Base-by-base conservation (phyloP, 768 basidiomycete genomes). In the Suillus bovinus region DNA sequence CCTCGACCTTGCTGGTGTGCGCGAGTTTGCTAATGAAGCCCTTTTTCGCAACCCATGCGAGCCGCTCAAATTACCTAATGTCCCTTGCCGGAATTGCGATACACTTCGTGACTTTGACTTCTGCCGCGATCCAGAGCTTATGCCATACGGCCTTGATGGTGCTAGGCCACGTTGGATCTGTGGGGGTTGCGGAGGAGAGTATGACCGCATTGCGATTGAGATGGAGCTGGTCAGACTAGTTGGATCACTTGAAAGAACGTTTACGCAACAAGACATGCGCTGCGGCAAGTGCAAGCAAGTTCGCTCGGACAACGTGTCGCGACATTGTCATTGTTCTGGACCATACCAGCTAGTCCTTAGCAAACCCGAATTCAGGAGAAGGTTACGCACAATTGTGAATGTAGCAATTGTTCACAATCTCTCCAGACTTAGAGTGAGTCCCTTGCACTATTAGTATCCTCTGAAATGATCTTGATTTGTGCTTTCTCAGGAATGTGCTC, bases 1-100 rank as follows among this genome's bases (percentile, higher is more conserved):
- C 16, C 84, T 99, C 60, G 96, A 99, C 64, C 78, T 98, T 53
- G 84, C 96, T 42, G 87, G 89, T 13, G 82, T 96, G 41, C 86
- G 89, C 55, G 94, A 97, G 73, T 99, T 96, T 69, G 87, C 94
- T 8, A 78, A 79, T 58, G 91, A 95, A 56, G 95, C 95, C 4
- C 74, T 82, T 1, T 99, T 96, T 81, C 86, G 86, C 59, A 97
- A 97, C 72, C 96, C 96, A 0, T 98, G 95, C 77, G 89, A 94
- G 71, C 86, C 92, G 10, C 82, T 96, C 60, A 90, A 90, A 67
- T 74, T 99, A 31, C 80, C 87, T 49, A 92, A 92, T 72, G 90
- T 98, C 41, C 91, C 96, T 34, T 98, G 96, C 72, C 86, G 84
- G 46, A 85, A 88, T 69, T 99, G 93, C 76, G 95, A 94, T 72